Evolutionary conservation across 345 rosid genomes (phyloP), one percentile per base, ranked within the genome.

Genomic region (Mallotus nudiflorus): DNA sequence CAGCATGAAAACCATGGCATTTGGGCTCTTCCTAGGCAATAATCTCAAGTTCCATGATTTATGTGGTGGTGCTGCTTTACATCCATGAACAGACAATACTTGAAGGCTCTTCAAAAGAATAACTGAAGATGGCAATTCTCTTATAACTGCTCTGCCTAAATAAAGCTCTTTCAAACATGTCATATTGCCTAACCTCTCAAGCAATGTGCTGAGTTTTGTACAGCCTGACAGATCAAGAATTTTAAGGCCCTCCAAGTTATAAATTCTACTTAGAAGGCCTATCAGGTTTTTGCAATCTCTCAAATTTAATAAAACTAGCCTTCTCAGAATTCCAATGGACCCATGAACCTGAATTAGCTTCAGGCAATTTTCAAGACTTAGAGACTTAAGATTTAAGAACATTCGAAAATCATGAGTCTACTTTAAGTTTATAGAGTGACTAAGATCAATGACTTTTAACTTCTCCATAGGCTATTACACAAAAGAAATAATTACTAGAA

Each of bases 391-490:
- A 4, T 62, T 53, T 2, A 62, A 66, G 1, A 49, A 25, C 1
- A 18, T 5, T 59, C 14, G 18, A 6, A 77, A 28, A 3, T 68
- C 66, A 0, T 54, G 48, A n/a, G 52, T 46, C 44, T 19, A 50
- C 5, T 13, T 8, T 1, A 72, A 49, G 24, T 40, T 44, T 29
- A 55, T 3, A 2, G 52, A 72, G 71, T 50, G 1, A 15, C 71
- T 58, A 35, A 76, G 57, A 44, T 76, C 25, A 39, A 76, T 58
- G 9, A 58, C 16, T 63, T 62, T 62, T 55, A 72, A 14, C n/a
- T 11, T 53, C 45, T 63, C 13, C 28, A 72, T 2, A 54, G 52
- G 62, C 69, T 64, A 55, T n/a, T n/a, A n/a, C n/a, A n/a, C 20
- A 19, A 61, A 28, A 4, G 27, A 16, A 57, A 0, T 4, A 6